Percentiles rank a stretch among this genome's conserved stretches.
phyloP scores from a whole-genome alignment of 148 eudicot genomes.

The Rhododendron kiyosumense region DNA sequence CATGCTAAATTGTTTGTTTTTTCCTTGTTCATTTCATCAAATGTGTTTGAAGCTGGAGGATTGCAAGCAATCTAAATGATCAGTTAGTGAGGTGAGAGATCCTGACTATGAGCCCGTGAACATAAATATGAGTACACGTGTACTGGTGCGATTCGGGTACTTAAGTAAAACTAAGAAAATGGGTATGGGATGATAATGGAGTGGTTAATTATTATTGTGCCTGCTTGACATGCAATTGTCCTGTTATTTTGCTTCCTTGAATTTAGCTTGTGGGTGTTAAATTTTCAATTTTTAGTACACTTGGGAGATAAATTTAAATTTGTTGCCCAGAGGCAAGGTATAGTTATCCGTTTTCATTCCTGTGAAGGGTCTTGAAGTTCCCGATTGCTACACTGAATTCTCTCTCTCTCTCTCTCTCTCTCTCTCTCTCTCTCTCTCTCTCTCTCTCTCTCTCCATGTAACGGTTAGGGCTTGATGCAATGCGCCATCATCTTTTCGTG shows the following conservation, averaged over 20 bases:
- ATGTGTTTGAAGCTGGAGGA: not conserved
- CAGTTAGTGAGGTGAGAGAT: not conserved
- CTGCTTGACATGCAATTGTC: not conserved
- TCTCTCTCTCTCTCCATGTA: not conserved
- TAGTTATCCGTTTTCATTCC: not conserved
- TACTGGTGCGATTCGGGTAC: no score
- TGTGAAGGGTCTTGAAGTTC: not conserved
- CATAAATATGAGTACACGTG: no score
- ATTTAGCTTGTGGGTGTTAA: not conserved
- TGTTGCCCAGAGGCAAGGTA: not conserved
- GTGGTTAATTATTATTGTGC: no score
- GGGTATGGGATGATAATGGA: no score
- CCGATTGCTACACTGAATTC: not conserved
- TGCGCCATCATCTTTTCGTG: not conserved
- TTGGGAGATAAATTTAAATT: not conserved
- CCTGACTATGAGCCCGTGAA: not conserved
- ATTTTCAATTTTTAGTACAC: no score
- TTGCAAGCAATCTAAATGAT: not conserved
- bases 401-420: not conserved
- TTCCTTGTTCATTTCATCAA: not conserved
- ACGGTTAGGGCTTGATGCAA: not conserved
- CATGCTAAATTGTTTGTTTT: no score
- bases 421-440: no score
- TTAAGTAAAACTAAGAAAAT: no score
- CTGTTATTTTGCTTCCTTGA: not conserved